Base-by-base conservation (phyloP, 208 protist genomes). In the Endotrypanum monterogeii region DNA sequence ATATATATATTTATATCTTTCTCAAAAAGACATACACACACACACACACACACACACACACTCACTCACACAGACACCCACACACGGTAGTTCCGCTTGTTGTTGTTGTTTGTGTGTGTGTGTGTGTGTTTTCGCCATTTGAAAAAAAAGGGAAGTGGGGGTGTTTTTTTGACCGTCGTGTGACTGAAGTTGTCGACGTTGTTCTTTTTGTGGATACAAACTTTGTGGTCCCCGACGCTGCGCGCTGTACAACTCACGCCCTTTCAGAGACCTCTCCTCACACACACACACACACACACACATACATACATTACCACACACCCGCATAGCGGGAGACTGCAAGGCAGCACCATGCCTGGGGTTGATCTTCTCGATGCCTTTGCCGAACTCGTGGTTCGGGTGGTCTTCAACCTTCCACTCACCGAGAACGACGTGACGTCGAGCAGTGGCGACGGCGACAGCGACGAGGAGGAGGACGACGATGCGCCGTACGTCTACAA, bases 331-430 rank as follows among this genome's bases (percentile, higher is more conserved):
- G 28, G 39, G 25, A 35, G 39, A n/a, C 23, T 14, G 23, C 39
- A 18, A 18, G 39, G 39, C 3, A 48, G 4, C 48, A 20, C 8
- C 0, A 92, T 91, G 89, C 88, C 87, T 48, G 77, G 80, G 25
- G 76, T 94, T 3, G 75, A 91, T 37, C 67, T 91, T 35, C 73
- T 94, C 35, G 89, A 94, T 74, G 80, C 83, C 23, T 83, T 94
- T 39, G 89, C 89, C 11, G 89, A 94, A 67, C 78, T 87, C 41
- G 85, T 88, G 9, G 89, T 94, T 50, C 81, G 84, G 18, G 78
- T 94, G 20, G 73, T 94, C 32, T 91, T 94, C 79, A 80, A 83
- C 58, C 62, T 91, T 4, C 73, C 84, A 6, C 87, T 61, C 50
- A 54, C 83, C 23, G 67, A 72, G 30, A 39, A 32, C 16, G 25